phyloP scores from a whole-genome alignment of 2,329 filamentous ascomycete species.

The Eutypella sp. region DNA sequence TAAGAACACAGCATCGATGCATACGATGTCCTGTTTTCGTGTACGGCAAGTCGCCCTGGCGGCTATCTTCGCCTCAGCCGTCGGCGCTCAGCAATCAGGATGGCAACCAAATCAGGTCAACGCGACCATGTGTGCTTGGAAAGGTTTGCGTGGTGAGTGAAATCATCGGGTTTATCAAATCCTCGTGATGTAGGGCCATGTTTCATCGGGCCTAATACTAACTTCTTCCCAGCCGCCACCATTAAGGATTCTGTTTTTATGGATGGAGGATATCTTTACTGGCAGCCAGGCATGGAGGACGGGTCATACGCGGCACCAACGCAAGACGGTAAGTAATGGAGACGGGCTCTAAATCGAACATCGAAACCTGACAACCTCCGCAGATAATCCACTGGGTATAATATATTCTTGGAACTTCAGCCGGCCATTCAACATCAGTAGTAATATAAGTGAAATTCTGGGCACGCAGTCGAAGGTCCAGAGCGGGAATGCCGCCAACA shows the following conservation, averaged over 20 bases:
- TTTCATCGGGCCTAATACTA: slow-evolving; percentile 17
- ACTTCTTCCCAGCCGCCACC: slow-evolving; percentile 47
- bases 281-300: slow-evolving; percentile 45
- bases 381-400: slow-evolving; percentile 48
- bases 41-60: slow-evolving; percentile 23
- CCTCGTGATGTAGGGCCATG: not conserved
- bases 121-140: slow-evolving; percentile 57
- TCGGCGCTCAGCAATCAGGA: slow-evolving; percentile 37
- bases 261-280: slow-evolving; percentile 56
- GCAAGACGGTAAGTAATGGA: slow-evolving; percentile 37
- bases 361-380: slow-evolving; percentile 8
- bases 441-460: slow-evolving; percentile 52
- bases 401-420: slow-evolving; percentile 57
- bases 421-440: slow-evolving; percentile 45
- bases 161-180: not conserved
- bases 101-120: slow-evolving; percentile 51
- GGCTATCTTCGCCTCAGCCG: slow-evolving; percentile 24
- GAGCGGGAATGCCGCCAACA: slow-evolving; percentile 41
- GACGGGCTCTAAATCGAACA: not conserved
- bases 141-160: slow-evolving; percentile 30
- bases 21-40: slow-evolving; percentile 24
- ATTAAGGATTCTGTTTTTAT: slow-evolving; percentile 60
- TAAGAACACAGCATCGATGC: slow-evolving; percentile 5
- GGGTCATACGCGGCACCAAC: slow-evolving; percentile 28
- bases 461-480: slow-evolving; percentile 41